Evolutionary conservation across 306 rosid genomes (phyloP).

Genomic region (Erythrophleum fordii): DNA sequence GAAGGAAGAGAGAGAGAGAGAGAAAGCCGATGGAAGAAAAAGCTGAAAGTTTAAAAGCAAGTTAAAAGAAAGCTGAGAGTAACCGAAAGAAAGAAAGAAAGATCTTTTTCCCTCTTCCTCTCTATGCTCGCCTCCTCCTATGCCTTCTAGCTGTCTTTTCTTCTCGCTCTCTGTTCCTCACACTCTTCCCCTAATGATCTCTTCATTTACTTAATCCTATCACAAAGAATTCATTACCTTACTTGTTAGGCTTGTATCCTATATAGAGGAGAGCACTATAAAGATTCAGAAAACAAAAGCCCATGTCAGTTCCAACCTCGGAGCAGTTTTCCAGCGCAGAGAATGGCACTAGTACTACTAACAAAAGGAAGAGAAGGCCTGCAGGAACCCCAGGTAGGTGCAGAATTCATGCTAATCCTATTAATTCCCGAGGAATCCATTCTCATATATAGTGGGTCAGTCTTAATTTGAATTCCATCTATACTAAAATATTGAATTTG

Average conservation of each 20-base stretch:
- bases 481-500: background rate
- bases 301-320: conserved; percentile 73
- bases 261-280: too few species aligned
- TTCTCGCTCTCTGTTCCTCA: conserved; percentile 17
- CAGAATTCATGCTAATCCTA: background rate
- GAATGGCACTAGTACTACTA: conserved; percentile 56
- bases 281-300: background rate
- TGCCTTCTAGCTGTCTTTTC: conserved; percentile 34
- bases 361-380: conserved; percentile 88
- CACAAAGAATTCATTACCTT: background rate
- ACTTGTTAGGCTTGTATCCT: too few species aligned
- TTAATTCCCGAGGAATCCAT: too few species aligned
- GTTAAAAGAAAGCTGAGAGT: conserved; percentile 73
- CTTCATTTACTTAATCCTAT: conserved; percentile 39
- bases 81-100: conserved; percentile 57
- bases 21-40: conserved; percentile 53
- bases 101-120: conserved; percentile 25
- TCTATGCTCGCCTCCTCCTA: conserved; percentile 21
- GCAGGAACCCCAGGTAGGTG: conserved; percentile 97
- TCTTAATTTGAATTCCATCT: background rate
- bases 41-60: conserved; percentile 69
- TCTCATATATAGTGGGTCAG: too few species aligned
- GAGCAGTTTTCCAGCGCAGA: conserved; percentile 82
- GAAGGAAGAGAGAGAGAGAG: conserved; percentile 35
- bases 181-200: conserved; percentile 7